Conservation (phyloP, 139 green algal genomes). For the Medakamo hakoo region DNA sequence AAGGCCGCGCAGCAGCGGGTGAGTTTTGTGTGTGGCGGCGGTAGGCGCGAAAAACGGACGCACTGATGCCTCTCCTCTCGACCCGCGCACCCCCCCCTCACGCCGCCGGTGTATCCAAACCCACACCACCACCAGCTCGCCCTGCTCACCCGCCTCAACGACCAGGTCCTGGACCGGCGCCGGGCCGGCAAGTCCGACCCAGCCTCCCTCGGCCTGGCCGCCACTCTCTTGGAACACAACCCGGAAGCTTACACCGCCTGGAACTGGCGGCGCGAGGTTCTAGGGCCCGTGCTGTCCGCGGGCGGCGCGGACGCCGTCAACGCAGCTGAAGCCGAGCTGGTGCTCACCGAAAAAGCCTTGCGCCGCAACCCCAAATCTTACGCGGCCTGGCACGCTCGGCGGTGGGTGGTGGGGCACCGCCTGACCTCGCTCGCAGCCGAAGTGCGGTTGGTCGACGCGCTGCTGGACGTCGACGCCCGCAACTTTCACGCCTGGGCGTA, state of each 20-base stretch:
- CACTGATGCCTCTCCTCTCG: too few relatives aligned
- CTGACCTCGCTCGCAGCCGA: constrained; percentile 32
- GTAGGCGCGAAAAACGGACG: too few relatives aligned
- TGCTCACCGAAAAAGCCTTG: constrained; percentile 39
- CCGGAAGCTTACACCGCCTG: constrained; percentile 86
- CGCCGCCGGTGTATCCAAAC: background rate
- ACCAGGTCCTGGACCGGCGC: constrained; percentile 29
- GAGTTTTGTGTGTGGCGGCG: background rate
- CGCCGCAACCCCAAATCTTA: constrained; percentile 86
- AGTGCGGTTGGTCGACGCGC: constrained; percentile 28
- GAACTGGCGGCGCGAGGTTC: constrained; percentile 65
- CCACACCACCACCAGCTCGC: constrained; percentile 12
- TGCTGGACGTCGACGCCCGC: constrained; percentile 68
- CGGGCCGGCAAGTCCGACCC: constrained; percentile 6
- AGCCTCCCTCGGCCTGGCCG: constrained; percentile 19
- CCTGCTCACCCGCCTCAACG: constrained; percentile 22
- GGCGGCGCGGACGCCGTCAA: constrained; percentile 12
- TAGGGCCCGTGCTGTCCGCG: constrained; percentile 26
- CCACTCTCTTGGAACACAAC: constrained; percentile 53
- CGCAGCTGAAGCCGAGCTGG: constrained; percentile 33
- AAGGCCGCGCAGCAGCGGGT: background rate
- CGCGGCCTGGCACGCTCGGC: constrained; percentile 81
- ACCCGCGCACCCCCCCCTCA: background rate
- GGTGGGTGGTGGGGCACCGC: constrained; percentile 55
- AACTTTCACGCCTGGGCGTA: constrained; percentile 97